Evolutionary conservation across 352 stramenopile species (phyloP), one percentile per base, ranked within the genome.

Genomic region (Pythium volutum): DNA sequence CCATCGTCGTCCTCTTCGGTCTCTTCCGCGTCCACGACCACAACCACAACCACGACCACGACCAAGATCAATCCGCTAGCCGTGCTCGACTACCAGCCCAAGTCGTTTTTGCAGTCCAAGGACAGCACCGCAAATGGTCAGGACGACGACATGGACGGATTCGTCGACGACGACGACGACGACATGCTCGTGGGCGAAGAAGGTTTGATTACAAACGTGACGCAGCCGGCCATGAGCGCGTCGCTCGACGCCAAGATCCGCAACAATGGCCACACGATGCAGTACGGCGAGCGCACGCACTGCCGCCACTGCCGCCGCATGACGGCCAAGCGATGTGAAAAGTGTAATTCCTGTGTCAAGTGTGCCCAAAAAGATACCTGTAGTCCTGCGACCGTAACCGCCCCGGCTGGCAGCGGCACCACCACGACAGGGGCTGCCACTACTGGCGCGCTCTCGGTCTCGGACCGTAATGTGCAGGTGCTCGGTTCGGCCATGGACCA

Each of bases 401-500:
- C 41, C 6, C 36, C 36, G 6, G 36, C 36, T 43, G 51, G 22
- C 4, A n/a, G 34, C 6, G 23, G 34, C 26, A 15, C 25, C 3
- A n/a, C n/a, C n/a, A n/a, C n/a, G n/a, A n/a, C n/a, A n/a, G 29
- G 45, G 6, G 9, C 49, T 9, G 5, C 10, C 20, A 26, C 31
- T 8, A 38, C 18, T 10, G 51, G 74, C 48, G 69, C 59, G 27
- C 66, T 93, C 22, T 90, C 84, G 2, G 79, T 87, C 34, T 85
- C 81, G 31, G 81, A 89, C 56, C 76, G 79, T 18, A 93, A 87
- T 62, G 77, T 84, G 16, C 77, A 89, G 36, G 84, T 93, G 55
- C 75, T 93, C 31, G 84, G 84, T 45, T 91, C 81, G 20, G 84
- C 86, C 45, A 93, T 93, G 84, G 84, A 93, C 71, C 74, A 86